Conservation (phyloP, 1,139 yeast species). For the Suhomyces ambrosiae region DNA sequence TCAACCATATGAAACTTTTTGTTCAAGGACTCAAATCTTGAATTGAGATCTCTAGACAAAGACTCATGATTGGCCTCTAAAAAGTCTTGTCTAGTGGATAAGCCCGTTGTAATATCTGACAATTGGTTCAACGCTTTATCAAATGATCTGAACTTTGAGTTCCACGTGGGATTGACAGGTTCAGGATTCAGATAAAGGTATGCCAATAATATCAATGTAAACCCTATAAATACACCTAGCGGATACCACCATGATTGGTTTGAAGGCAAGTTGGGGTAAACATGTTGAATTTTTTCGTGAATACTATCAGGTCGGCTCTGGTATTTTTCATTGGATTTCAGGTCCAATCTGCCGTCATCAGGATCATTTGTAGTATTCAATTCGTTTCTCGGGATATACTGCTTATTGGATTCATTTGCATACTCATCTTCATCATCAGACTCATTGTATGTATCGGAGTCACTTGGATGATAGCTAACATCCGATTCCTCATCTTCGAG, state of each 20-base stretch:
- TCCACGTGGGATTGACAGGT: no score
- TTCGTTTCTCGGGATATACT: no score
- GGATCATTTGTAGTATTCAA: not conserved
- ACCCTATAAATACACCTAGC: no score
- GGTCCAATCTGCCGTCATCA: no score
- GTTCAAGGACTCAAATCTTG: conserved; percentile 23
- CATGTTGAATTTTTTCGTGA: no score
- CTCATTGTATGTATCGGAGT: conserved; percentile 17
- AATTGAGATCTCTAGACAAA: conserved; percentile 17
- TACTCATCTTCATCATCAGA: conserved; percentile 15
- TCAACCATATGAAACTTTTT: conserved; percentile 21
- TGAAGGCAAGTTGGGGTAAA: no score
- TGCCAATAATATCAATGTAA: no score
- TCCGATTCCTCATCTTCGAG: conserved; percentile 7
- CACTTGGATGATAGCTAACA: conserved; percentile 5
- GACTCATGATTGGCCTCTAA: conserved; percentile 20
- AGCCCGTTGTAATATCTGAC: conserved; percentile 15
- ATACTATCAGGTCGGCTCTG: no score
- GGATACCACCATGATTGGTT: no score
- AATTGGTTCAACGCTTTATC: conserved; percentile 10
- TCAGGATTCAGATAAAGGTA: no score
- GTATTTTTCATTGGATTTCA: no score
- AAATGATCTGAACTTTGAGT: no score
- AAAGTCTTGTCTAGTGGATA: conserved; percentile 21
- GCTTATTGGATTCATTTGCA: conserved; percentile 7